A percentile compares a stretch with the other conserved stretches of the same genome.
These are phyloP conservation scores for Penicillium sp. DNA, from an alignment of 2,329 filamentous ascomycete species.

Conservation along the genomic window DNA sequence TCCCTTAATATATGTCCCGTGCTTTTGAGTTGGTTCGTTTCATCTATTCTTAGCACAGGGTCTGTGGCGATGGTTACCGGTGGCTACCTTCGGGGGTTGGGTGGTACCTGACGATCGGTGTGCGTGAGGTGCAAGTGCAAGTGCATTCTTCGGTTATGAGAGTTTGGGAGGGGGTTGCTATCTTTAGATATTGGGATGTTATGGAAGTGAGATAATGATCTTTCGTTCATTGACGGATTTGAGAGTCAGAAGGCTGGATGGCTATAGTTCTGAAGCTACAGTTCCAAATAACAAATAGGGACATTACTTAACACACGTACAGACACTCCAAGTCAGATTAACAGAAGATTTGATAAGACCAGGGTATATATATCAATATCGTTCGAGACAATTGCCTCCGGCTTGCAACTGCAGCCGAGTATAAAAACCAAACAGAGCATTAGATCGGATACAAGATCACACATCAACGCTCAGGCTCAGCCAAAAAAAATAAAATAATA, in stretches of 20 bases:
- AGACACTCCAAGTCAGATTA: constrained; percentile 9
- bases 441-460: not conserved
- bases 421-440: not conserved
- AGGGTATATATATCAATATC: constrained; percentile 20
- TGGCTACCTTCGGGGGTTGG: not conserved
- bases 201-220: not conserved
- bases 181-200: constrained; percentile 10
- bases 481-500: not conserved
- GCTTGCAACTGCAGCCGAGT: constrained; percentile 1
- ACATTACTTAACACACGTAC: not conserved
- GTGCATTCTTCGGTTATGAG: not conserved
- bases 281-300: too few species aligned
- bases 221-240: not conserved
- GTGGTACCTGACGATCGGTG: constrained; percentile 12
- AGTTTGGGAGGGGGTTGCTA: not conserved
- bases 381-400: constrained; percentile 8
- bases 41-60: constrained; percentile 10
- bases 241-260: not conserved
- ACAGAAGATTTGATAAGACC: constrained; percentile 7
- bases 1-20: not conserved
- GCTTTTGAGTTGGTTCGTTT: not conserved
- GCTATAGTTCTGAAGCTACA: not conserved
- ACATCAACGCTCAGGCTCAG: constrained; percentile 21
- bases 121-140: not conserved
- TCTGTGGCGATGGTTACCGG: too few species aligned